Percentiles rank a stretch among this genome's conserved stretches.
Conservation (phyloP, 768 basidiomycete species). For the Pleurotus giganteus region DNA sequence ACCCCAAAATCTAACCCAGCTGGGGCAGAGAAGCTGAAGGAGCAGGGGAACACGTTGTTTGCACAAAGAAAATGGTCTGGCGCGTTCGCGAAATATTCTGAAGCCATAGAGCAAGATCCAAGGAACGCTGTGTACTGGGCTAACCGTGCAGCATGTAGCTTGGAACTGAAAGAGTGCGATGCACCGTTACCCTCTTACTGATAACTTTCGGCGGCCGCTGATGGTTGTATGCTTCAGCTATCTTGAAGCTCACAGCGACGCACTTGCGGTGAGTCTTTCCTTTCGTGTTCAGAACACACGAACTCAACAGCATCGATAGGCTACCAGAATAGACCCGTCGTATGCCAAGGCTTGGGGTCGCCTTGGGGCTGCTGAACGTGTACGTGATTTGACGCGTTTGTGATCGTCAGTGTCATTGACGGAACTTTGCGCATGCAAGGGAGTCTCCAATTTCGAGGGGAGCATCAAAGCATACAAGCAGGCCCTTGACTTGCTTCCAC, state of each 20-base stretch:
- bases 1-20: not conserved
- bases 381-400: constrained; percentile 14
- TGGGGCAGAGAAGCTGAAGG: constrained; percentile 14
- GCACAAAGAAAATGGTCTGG: constrained; percentile 14
- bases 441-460: constrained; percentile 16
- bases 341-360: constrained; percentile 44
- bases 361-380: constrained; percentile 31
- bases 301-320: constrained; percentile 20
- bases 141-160: constrained; percentile 19
- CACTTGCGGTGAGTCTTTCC: constrained; percentile 21
- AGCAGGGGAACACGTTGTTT: constrained; percentile 19
- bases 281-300: not conserved
- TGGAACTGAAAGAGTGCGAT: constrained; percentile 15
- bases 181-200: too few species aligned
- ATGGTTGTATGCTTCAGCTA: constrained; percentile 26
- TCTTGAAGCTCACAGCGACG: constrained; percentile 29
- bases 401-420: not conserved
- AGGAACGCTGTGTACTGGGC: constrained; percentile 16
- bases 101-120: constrained; percentile 14
- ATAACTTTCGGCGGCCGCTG: too few species aligned
- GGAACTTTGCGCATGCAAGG: constrained; percentile 13
- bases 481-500: constrained; percentile 29
- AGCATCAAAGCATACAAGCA: constrained; percentile 27
- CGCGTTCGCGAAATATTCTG: constrained; percentile 14
- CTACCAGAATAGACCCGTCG: constrained; percentile 35